Evolutionary conservation across 192 early-diverging fungal species (phyloP).

Genomic region (Haplosporangium gracile): DNA sequence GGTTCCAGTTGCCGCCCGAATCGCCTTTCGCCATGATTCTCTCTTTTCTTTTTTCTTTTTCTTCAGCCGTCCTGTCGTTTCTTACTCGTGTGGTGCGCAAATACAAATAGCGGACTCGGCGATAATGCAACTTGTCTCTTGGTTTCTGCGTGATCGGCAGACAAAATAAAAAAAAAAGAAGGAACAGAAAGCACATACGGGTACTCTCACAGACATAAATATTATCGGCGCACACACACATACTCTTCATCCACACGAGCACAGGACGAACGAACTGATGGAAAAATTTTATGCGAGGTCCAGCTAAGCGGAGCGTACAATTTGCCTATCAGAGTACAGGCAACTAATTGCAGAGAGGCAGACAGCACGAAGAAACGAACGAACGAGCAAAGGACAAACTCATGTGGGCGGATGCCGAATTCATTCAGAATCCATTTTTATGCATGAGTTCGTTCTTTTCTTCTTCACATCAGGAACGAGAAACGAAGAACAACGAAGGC

Average conservation of each 20-base stretch:
- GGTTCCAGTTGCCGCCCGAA: slow-evolving; percentile 2
- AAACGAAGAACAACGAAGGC: neutral
- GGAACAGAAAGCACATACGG: neutral
- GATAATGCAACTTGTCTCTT: neutral
- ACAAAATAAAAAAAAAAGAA: neutral
- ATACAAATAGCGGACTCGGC: neutral
- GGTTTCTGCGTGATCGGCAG: neutral
- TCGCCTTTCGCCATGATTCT: neutral
- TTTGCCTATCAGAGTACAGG: neutral
- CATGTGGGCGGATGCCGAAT: neutral
- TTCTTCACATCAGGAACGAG: neutral
- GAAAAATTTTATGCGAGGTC: neutral
- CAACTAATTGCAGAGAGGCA: neutral
- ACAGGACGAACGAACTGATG: neutral
- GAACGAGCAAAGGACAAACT: neutral
- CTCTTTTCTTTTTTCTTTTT: neutral
- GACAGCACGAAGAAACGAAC: too few species aligned
- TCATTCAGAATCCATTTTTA: neutral
- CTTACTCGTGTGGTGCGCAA: neutral
- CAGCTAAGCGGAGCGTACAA: neutral
- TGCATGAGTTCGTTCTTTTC: neutral
- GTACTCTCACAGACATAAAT: neutral
- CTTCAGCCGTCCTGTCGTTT: too few species aligned
- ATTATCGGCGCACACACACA: too few species aligned
- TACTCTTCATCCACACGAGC: neutral